A percentile compares a stretch with the other conserved stretches of the same genome.
Conservation (phyloP, 1,284 basidiomycete genomes). For the Xerocomus alliaceus region DNA sequence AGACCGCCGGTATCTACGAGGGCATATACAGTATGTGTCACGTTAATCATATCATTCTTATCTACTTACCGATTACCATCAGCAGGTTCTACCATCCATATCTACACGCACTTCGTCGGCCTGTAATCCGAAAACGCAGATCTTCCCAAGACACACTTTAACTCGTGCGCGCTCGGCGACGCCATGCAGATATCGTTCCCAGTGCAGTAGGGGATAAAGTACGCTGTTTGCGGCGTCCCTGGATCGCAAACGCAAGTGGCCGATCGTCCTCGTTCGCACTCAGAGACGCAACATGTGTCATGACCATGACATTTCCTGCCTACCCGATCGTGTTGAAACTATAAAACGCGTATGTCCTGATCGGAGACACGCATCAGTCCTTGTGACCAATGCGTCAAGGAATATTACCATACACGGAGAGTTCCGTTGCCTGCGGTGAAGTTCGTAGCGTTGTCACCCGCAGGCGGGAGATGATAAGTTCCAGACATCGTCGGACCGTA, state of each 20-base stretch:
- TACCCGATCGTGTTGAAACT: conserved; percentile 10
- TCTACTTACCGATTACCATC: conserved; percentile 50
- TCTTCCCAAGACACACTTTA: not conserved
- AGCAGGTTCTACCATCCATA: too few relatives aligned
- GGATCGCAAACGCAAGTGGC: not conserved
- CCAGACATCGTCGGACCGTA: conserved; percentile 61
- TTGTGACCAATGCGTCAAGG: not conserved
- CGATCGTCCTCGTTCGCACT: not conserved
- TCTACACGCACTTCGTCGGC: too few relatives aligned
- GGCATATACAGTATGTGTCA: not conserved
- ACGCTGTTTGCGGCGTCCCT: conserved; percentile 23
- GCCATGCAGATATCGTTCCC: conserved; percentile 53
- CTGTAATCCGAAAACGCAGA: not conserved
- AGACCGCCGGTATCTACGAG: not conserved
- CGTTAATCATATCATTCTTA: not conserved
- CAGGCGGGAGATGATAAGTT: conserved; percentile 66
- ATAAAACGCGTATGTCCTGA: conserved; percentile 30
- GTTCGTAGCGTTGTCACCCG: conserved; percentile 55
- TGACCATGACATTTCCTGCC: not conserved
- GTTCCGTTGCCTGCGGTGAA: conserved; percentile 40
- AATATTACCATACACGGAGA: conserved; percentile 20
- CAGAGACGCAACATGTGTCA: not conserved
- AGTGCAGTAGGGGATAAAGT: conserved; percentile 55
- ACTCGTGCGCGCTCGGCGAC: not conserved
- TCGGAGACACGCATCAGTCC: not conserved